phyloP scores from a whole-genome alignment of 1,139 yeast genomes.

The Lodderomyces elongisporus region DNA sequence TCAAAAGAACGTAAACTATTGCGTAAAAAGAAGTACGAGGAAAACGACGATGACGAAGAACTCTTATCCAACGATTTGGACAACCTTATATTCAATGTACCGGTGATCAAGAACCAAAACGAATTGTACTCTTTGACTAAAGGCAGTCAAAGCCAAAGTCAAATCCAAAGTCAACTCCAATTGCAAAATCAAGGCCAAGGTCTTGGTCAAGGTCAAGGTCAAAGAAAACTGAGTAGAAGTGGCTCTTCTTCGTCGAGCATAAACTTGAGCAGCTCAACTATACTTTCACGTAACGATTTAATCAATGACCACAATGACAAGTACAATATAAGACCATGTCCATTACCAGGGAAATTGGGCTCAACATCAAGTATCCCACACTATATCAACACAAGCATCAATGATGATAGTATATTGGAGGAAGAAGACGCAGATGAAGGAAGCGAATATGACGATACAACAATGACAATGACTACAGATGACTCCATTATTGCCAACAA shows the following conservation, averaged over 20 bases:
- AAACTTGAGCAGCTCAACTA: constrained; percentile 4
- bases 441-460: constrained; percentile 13
- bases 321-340: constrained; percentile 29
- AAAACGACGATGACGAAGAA: constrained; percentile 41
- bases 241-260: constrained; percentile 1
- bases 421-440: constrained; percentile 9
- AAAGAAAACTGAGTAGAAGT: not conserved
- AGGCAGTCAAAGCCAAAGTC: not conserved
- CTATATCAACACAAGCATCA: constrained; percentile 8
- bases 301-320: constrained; percentile 26
- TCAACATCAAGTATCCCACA: constrained; percentile 11
- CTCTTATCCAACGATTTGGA: constrained; percentile 36
- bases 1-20: constrained; percentile 35
- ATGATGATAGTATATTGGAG: constrained; percentile 16
- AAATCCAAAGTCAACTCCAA: not conserved
- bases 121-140: constrained; percentile 21
- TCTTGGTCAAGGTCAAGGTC: not conserved
- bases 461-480: constrained; percentile 14
- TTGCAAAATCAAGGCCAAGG: not conserved
- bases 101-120: constrained; percentile 35
- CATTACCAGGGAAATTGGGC: constrained; percentile 31
- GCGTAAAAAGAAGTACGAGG: constrained; percentile 41
- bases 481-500: constrained; percentile 34
- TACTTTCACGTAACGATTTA: constrained; percentile 25
- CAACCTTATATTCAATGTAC: constrained; percentile 39